phyloP scores from a whole-genome alignment of 2,329 filamentous ascomycete genomes.

The Colletotrichum caudatum region DNA sequence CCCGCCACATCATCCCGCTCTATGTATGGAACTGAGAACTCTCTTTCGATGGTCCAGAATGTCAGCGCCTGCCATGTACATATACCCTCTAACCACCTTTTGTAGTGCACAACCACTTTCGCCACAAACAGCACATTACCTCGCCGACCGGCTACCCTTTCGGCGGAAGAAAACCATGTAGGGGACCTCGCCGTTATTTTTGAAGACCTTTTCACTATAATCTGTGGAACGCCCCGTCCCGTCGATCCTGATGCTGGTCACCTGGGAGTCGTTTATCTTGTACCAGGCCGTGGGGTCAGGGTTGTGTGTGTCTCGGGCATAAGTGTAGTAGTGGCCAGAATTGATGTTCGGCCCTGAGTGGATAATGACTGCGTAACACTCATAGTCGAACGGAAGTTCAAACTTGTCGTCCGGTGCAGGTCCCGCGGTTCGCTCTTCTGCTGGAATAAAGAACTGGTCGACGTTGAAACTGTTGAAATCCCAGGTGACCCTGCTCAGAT shows the following conservation, averaged over 20 bases:
- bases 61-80: constrained; percentile 10
- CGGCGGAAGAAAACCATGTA: constrained; percentile 62
- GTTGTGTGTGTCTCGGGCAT: constrained; percentile 69
- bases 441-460: constrained; percentile 56
- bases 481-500: constrained; percentile 79
- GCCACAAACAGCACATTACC: constrained; percentile 21
- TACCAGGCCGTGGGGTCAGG: constrained; percentile 61
- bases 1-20: constrained; percentile 4
- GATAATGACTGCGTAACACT: constrained; percentile 86
- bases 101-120: neutral
- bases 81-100: neutral
- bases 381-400: constrained; percentile 76
- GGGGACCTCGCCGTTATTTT: constrained; percentile 55
- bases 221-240: constrained; percentile 50
- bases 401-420: constrained; percentile 54
- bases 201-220: constrained; percentile 54
- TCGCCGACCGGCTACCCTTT: constrained; percentile 46
- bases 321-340: constrained; percentile 84
- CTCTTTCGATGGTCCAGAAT: constrained; percentile 12
- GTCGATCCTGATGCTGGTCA: constrained; percentile 58
- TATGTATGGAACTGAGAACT: constrained; percentile 7
- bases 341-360: constrained; percentile 77
- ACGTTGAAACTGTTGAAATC: constrained; percentile 77
- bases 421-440: constrained; percentile 49
- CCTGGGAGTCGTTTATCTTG: constrained; percentile 60